Base-by-base conservation (phyloP, 306 rosid species). In the Datisca glomerata region DNA sequence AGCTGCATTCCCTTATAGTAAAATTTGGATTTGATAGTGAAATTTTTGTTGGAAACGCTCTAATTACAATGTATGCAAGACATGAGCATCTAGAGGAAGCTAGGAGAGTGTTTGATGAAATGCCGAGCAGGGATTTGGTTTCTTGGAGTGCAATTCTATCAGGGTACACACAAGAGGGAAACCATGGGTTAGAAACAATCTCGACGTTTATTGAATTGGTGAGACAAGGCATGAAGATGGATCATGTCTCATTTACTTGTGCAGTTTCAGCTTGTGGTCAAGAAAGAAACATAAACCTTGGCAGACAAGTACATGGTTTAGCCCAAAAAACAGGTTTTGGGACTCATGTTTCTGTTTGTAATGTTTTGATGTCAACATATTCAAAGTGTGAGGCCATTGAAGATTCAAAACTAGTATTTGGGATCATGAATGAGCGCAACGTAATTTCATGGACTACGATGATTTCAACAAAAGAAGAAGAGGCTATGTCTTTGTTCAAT, bases 381-480 rank as follows among this genome's bases (percentile, higher is more conserved):
- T 61, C 66, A 0, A 82, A 86, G 52, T 75, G 84, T 59, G 81
- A 67, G 50, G 65, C 47, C 34, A 36, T 27, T 21, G 63, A 57
- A 59, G 94, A 81, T 64, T 79, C 93, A 21, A 67, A 62, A 57
- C 15, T 53, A 19, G 87, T 71, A 21, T 81, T 86, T 63, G 46
- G 24, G 47, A 16, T 8, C 60, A 73, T 73, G 73, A 56, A 47
- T 23, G 53, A 25, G 25, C 67, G 81, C 29, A 86, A 86, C 59
- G 96, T 86, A 19, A 75, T 81, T 41, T 79, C 96, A 10, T 81
- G 94, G 94, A 81, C 96, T 2, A 81, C 84, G 12, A 63, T 78
- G 76, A 71, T 86, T 67, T 86, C 92, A 18, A 40, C 78, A 19
- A 60, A 63, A 1, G 81, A 75, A 71, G 80, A 73, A 20, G 61